A percentile compares a stretch with the other conserved stretches of the same genome.
phyloP scores from a whole-genome alignment of 192 early-diverging fungal genomes.

The Mortierella hygrophila region DNA sequence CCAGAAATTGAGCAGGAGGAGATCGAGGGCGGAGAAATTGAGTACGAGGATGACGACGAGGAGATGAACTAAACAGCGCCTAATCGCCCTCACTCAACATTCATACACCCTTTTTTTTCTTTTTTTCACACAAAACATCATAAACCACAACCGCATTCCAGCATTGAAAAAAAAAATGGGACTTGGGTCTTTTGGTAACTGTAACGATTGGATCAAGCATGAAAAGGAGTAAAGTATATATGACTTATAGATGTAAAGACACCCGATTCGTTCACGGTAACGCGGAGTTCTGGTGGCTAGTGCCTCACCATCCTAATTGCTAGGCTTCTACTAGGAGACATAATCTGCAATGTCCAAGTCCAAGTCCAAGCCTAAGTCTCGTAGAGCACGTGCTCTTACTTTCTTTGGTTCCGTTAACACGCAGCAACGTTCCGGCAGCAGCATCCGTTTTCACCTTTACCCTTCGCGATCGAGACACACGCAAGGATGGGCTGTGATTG shows the following conservation, averaged over 20 bases:
- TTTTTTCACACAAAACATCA: background rate
- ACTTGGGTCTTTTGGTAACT: background rate
- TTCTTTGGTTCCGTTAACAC: too few species aligned
- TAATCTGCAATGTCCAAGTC: too few species aligned
- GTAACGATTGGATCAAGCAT: background rate
- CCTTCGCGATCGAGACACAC: too few species aligned
- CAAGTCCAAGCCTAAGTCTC: too few species aligned
- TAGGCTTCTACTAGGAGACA: too few species aligned
- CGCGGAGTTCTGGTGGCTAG: too few species aligned
- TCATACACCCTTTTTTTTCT: background rate
- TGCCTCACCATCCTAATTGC: too few species aligned
- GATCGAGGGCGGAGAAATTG: conserved; percentile 54
- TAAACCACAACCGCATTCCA: background rate
- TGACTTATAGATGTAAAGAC: background rate
- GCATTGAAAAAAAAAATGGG: conserved; percentile 1
- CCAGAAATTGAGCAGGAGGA: conserved; percentile 66
- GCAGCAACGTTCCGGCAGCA: too few species aligned
- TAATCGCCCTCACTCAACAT: background rate
- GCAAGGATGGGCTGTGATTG: too few species aligned
- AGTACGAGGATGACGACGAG: conserved; percentile 69
- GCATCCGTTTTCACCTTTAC: too few species aligned
- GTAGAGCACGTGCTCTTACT: too few species aligned
- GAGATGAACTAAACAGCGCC: conserved; percentile 56
- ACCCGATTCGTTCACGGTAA: background rate
- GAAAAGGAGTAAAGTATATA: background rate